Percentiles rank a stretch among this genome's conserved stretches.
phyloP scores from a whole-genome alignment of 805 yeast genomes.

The Crinitomyces ghanaensis region DNA sequence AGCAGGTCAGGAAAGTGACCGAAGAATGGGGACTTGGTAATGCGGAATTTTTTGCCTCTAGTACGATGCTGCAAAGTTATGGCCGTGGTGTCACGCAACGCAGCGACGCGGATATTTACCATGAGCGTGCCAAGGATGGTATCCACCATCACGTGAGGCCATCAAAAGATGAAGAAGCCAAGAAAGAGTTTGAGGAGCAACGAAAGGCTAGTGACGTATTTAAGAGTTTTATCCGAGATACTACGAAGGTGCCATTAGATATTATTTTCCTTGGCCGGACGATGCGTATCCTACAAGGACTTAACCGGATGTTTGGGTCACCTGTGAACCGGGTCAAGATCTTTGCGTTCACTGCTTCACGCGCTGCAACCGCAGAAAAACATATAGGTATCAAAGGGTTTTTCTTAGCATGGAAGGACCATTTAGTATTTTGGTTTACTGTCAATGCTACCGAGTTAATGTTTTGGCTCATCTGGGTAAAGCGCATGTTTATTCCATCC shows the following conservation, averaged over 20 bases:
- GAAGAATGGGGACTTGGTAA: slow-evolving; percentile 59
- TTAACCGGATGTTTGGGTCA: slow-evolving; percentile 53
- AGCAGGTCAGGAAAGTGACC: slow-evolving; percentile 39
- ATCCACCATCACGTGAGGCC: no score
- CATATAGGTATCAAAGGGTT: slow-evolving; percentile 4
- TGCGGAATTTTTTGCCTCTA: slow-evolving; percentile 48
- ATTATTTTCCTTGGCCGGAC: slow-evolving; percentile 55
- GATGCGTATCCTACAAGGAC: slow-evolving; percentile 63
- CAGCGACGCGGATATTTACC: no score
- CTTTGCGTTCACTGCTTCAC: slow-evolving; percentile 45
- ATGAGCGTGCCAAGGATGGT: slow-evolving; percentile 1
- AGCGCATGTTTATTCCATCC: slow-evolving; percentile 1
- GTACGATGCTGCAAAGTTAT: slow-evolving; percentile 41
- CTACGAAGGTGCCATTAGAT: slow-evolving; percentile 55
- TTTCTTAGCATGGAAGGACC: slow-evolving; percentile 7
- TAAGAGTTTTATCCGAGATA: slow-evolving; percentile 45
- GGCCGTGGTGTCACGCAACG: slow-evolving; percentile 11
- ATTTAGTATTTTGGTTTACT: slow-evolving; percentile 7
- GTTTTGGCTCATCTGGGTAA: slow-evolving; percentile 5
- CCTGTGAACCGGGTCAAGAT: slow-evolving; percentile 65
- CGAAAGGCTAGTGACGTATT: slow-evolving; percentile 36
- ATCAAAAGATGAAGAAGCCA: neutral
- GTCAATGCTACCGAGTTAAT: slow-evolving; percentile 10
- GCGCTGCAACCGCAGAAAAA: slow-evolving; percentile 4
- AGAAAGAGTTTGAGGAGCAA: slow-evolving; percentile 31